Percentiles rank a stretch among this genome's conserved stretches.
phyloP scores from a whole-genome alignment of 495 filamentous ascomycete species.

The Clohesyomyces aquaticus region DNA sequence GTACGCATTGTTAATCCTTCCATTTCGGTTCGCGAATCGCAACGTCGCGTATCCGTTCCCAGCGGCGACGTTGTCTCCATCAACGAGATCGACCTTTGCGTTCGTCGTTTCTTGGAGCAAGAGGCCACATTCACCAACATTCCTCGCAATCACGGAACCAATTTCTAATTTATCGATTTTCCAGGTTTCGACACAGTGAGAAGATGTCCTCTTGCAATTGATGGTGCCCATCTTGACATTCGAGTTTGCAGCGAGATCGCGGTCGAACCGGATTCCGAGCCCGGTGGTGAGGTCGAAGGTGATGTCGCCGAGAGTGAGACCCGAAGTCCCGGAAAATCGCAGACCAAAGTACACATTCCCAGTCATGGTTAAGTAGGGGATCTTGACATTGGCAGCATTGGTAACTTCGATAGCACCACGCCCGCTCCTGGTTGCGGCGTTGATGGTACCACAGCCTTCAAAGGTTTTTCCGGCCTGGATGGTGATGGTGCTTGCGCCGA shows the following conservation, averaged over 20 bases:
- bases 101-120: slow-evolving; percentile 52
- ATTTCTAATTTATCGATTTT: slow-evolving; percentile 53
- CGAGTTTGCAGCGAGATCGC: slow-evolving; percentile 49
- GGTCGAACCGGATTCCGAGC: slow-evolving; percentile 54
- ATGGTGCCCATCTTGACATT: slow-evolving; percentile 54
- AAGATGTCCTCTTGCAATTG: slow-evolving; percentile 50
- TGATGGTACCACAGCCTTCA: slow-evolving; percentile 56
- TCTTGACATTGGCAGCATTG: slow-evolving; percentile 46
- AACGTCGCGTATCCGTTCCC: slow-evolving; percentile 55
- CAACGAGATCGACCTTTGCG: slow-evolving; percentile 51
- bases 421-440: slow-evolving; percentile 48
- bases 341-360: slow-evolving; percentile 55
- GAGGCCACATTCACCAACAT: slow-evolving; percentile 54
- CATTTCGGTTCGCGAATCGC: slow-evolving; percentile 54
- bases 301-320: slow-evolving; percentile 50
- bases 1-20: slow-evolving; percentile 49
- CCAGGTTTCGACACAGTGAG: slow-evolving; percentile 55
- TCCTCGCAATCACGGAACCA: slow-evolving; percentile 49
- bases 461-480: slow-evolving; percentile 53
- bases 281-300: slow-evolving; percentile 53
- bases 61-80: slow-evolving; percentile 52
- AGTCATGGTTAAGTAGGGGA: slow-evolving; percentile 53
- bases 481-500: slow-evolving; percentile 41
- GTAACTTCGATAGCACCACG: slow-evolving; percentile 52
- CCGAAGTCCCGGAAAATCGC: slow-evolving; percentile 50